phyloP scores from a whole-genome alignment of 768 basidiomycete genomes.

The Rhodotorula paludigena region DNA sequence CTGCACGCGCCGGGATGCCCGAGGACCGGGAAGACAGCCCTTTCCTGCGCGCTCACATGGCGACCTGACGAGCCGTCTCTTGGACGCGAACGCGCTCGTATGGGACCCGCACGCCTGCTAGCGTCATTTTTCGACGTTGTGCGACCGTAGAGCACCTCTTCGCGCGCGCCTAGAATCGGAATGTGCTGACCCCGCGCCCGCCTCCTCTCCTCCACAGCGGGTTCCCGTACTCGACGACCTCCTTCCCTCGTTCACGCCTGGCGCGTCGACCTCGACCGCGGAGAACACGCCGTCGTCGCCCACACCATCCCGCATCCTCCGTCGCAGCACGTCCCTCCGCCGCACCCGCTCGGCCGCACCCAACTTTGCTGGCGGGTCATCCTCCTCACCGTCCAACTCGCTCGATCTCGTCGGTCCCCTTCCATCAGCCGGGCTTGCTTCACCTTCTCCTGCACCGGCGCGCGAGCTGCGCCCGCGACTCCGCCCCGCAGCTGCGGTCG shows the following conservation, averaged over 20 bases:
- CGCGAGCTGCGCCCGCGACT: conserved; percentile 9
- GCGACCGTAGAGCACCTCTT: no score
- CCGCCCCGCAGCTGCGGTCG: neutral
- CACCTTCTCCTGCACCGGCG: neutral
- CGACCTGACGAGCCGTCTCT: no score
- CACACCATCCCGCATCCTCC: neutral
- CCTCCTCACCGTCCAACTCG: neutral
- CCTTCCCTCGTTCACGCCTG: neutral
- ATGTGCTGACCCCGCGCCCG: neutral
- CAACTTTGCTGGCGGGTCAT: neutral
- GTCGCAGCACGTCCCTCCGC: neutral
- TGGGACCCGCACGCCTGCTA: no score
- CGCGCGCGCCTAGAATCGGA: neutral
- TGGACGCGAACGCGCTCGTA: no score
- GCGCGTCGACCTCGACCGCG: neutral
- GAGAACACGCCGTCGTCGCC: neutral
- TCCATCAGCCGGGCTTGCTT: neutral
- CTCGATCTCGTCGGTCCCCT: neutral
- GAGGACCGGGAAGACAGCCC: no score
- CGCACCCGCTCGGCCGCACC: conserved; percentile 21
- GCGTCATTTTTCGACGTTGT: no score
- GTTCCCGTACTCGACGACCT: neutral
- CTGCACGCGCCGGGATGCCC: neutral
- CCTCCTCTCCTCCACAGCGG: neutral
- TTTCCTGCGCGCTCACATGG: no score